These are phyloP conservation scores for Rhizophagus prolifer DNA, from an alignment of 192 early-diverging fungal genomes.

Conservation along the genomic window DNA sequence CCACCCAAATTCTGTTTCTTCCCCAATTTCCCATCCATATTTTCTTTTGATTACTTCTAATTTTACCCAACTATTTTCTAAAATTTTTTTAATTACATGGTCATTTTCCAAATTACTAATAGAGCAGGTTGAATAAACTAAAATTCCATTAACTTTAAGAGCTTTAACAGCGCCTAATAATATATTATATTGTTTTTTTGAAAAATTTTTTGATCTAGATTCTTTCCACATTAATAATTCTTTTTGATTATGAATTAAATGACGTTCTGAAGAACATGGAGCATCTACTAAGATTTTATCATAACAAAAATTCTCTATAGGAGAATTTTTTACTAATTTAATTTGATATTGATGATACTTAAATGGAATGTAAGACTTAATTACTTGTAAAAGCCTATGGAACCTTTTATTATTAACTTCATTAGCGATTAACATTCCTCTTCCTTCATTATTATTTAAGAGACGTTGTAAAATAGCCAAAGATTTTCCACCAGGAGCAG, in stretches of 20 bases:
- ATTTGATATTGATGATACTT: background rate
- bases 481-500: constrained; percentile 58
- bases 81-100: constrained; percentile 43
- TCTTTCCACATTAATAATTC: constrained; percentile 49
- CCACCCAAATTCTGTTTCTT: constrained; percentile 51
- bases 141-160: constrained; percentile 36
- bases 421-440: constrained; percentile 43
- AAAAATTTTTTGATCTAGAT: constrained; percentile 36
- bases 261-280: constrained; percentile 56
- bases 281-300: constrained; percentile 55
- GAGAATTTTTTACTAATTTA: constrained; percentile 25
- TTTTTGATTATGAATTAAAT: constrained; percentile 45
- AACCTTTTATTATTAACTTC: constrained; percentile 44
- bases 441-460: background rate
- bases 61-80: constrained; percentile 39
- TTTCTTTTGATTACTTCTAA: constrained; percentile 31
- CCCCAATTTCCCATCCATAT: constrained; percentile 45
- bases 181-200: constrained; percentile 43
- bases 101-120: constrained; percentile 52
- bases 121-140: constrained; percentile 58
- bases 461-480: constrained; percentile 48
- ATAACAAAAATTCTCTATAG: constrained; percentile 17
- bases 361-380: constrained; percentile 44
- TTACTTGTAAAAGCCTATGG: constrained; percentile 42
- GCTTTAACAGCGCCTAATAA: constrained; percentile 41